A percentile compares a stretch with the other conserved stretches of the same genome.
Evolutionary conservation across 225 moss, liverwort and hornwort species (phyloP).

Genomic region (Ulota crispa): DNA sequence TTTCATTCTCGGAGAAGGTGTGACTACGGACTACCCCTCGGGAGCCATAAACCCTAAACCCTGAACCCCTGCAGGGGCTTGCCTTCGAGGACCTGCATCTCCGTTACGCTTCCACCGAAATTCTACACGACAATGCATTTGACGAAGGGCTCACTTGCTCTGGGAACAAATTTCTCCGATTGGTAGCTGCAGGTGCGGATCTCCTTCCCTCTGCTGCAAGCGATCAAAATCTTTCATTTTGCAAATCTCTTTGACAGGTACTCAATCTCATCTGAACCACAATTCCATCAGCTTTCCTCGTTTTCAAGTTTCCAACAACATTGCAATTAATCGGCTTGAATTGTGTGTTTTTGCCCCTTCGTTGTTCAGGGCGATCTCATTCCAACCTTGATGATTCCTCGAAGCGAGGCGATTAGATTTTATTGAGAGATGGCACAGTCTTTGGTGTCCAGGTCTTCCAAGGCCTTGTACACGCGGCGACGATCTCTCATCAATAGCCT

Average conservation of each 20-base stretch:
- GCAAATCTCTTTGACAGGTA: not conserved
- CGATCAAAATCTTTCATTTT: not conserved
- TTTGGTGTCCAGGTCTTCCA: slow-evolving; percentile 16
- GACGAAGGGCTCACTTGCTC: not conserved
- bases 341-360: no score
- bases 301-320: not conserved
- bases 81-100: not conserved
- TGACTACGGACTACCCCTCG: no score
- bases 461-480: not conserved
- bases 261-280: no score
- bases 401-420: not conserved
- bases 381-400: not conserved
- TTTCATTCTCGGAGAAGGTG: no score
- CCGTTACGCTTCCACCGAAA: not conserved
- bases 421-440: slow-evolving; percentile 23
- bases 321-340: not conserved
- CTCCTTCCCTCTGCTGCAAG: not conserved
- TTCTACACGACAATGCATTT: not conserved
- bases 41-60: slow-evolving; percentile 11
- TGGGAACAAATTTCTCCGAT: no score
- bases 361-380: not conserved
- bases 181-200: not conserved
- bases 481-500: not conserved
- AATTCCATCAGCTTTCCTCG: not conserved
- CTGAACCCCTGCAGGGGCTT: not conserved